These are phyloP conservation scores for Fusarium robinianum DNA, from an alignment of 2,329 filamentous ascomycete genomes.

Conservation along the genomic window DNA sequence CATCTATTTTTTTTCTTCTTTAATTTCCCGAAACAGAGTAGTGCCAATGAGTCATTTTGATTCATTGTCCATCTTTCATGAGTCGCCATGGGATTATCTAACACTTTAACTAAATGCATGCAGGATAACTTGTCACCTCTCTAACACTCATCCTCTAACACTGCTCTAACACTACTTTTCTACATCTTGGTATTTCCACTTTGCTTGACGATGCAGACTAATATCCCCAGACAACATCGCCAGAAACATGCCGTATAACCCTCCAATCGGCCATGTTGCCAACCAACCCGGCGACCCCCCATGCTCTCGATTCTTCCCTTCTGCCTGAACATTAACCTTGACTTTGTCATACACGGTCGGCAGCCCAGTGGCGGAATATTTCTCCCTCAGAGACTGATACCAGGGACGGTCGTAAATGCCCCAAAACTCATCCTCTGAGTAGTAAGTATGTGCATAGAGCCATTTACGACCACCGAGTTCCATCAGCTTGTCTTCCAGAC, in stretches of 20 bases:
- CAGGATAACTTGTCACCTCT: too few species aligned
- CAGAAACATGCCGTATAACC: conserved; percentile 28
- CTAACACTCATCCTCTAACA: too few species aligned
- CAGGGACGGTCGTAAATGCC: conserved; percentile 57
- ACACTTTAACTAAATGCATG: too few species aligned
- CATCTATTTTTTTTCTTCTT: too few species aligned
- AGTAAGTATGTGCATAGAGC: conserved; percentile 81
- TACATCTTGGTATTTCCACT: conserved; percentile 16
- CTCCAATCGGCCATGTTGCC: conserved; percentile 28
- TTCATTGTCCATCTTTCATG: too few species aligned
- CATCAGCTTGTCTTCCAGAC: conserved; percentile 65
- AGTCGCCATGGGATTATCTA: too few species aligned
- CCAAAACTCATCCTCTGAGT: conserved; percentile 70
- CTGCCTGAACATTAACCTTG: conserved; percentile 47
- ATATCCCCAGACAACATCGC: conserved; percentile 29
- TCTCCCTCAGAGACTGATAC: conserved; percentile 63
- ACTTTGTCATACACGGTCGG: conserved; percentile 71
- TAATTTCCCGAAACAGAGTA: too few species aligned
- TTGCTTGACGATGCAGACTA: conserved; percentile 10
- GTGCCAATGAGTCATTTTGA: too few species aligned
- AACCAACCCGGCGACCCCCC: background rate
- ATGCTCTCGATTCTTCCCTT: background rate
- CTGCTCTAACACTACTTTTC: too few species aligned
- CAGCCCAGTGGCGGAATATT: conserved; percentile 61
- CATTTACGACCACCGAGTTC: conserved; percentile 76